Percentiles rank a stretch among this genome's conserved stretches.
phyloP scores from a whole-genome alignment of 345 rosid species.

The Corymbia maculata region DNA sequence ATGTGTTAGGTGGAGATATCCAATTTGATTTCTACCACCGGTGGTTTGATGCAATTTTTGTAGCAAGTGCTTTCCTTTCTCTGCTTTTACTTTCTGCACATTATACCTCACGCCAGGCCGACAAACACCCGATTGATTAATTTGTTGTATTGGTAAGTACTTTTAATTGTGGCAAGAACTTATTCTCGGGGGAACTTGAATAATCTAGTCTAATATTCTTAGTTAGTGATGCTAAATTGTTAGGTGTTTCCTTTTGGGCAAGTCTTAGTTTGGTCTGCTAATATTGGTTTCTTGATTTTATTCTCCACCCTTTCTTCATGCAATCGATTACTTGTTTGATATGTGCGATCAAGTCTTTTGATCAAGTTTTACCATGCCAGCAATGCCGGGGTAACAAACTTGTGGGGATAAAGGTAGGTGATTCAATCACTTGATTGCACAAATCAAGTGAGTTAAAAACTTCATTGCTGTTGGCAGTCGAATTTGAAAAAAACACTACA shows the following conservation, averaged over 20 bases:
- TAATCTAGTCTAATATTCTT: not conserved
- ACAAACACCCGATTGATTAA: slow-evolving; percentile 80
- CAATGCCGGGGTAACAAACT: not conserved
- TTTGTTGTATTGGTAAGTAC: slow-evolving; percentile 1
- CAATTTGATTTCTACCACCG: slow-evolving; percentile 97
- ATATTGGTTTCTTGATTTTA: not conserved
- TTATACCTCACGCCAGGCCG: slow-evolving; percentile 92
- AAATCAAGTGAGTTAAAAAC: not conserved
- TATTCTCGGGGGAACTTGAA: not conserved
- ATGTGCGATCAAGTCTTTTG: not conserved
- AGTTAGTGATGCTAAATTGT: not conserved
- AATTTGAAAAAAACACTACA: not conserved
- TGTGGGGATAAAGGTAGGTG: not conserved
- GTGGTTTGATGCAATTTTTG: slow-evolving; percentile 95
- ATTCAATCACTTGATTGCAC: not conserved
- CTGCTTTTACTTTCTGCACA: slow-evolving; percentile 88
- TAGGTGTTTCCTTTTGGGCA: not conserved
- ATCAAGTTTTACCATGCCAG: not conserved
- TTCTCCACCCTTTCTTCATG: not conserved
- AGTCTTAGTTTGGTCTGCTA: not conserved
- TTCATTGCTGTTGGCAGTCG: not conserved
- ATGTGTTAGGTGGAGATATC: slow-evolving; percentile 93
- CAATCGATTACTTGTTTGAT: not conserved
- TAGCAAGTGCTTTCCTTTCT: slow-evolving; percentile 94
- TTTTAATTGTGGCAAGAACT: not conserved